phyloP scores from a whole-genome alignment of 768 basidiomycete genomes.

The Macrolepiota albuminosa region DNA sequence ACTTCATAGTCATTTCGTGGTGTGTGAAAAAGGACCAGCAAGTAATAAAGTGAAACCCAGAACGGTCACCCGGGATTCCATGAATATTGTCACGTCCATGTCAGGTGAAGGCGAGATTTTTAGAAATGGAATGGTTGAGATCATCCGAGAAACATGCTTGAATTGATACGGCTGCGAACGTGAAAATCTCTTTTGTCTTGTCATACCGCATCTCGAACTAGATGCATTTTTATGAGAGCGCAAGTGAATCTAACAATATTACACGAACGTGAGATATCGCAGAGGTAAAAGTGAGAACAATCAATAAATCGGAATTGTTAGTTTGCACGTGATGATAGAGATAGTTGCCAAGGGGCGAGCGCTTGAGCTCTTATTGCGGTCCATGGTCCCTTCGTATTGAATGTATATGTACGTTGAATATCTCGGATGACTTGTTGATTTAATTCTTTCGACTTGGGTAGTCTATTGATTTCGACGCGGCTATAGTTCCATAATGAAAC shows the following conservation, averaged over 20 bases:
- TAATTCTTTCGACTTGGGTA: not conserved
- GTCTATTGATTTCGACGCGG: not conserved
- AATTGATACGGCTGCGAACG: not conserved
- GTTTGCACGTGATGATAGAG: too few relatives aligned
- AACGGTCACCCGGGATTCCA: not conserved
- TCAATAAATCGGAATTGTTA: too few relatives aligned
- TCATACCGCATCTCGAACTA: not conserved
- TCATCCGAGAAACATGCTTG: too few relatives aligned
- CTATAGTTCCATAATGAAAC: conserved; percentile 4
- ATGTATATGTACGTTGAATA: conserved; percentile 9
- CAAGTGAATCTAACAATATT: too few relatives aligned
- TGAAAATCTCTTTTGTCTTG: not conserved
- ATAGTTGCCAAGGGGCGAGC: too few relatives aligned
- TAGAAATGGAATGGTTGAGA: not conserved
- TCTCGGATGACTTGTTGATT: not conserved
- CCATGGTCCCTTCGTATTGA: not conserved
- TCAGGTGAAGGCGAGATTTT: not conserved
- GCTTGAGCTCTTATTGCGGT: not conserved
- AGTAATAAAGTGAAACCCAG: not conserved
- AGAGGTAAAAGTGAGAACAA: too few relatives aligned
- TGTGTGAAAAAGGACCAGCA: not conserved
- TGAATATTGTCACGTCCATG: not conserved
- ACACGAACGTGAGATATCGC: too few relatives aligned
- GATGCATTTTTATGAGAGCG: not conserved
- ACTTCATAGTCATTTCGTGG: conserved; percentile 27